Base-by-base conservation (phyloP, 2,329 filamentous ascomycete species). In the Aurifilum marmelostoma region DNA sequence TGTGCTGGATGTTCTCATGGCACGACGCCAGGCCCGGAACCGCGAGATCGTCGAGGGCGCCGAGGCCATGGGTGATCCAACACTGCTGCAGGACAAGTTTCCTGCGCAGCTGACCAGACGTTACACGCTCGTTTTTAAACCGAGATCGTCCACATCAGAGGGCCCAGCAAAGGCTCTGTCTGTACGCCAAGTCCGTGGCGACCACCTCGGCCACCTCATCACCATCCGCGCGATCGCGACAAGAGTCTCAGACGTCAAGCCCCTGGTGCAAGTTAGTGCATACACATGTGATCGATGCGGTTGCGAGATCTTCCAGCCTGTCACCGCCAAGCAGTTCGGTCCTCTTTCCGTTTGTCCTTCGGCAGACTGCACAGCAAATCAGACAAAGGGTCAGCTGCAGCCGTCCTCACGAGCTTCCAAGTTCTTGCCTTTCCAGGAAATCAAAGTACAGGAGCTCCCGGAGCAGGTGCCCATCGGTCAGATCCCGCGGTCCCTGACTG, bases 401-500 rank as follows among this genome's bases (percentile, higher is more conserved):
- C 89, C 97, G 50, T 97, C 95, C 0, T 97, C 94, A n/a, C 88
- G 96, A 75, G 96, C 95, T 0, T 97, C 94, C 65, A 99, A 98
- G 76, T 99, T 98, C 77, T 83, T 97, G 76, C 94, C 96, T 3
- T 99, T 99, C 83, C 96, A 99, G 80, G 96, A 99, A 80, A 89
- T 98, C 80, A 98, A 98, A 83, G 94, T 99, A 68, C 96, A 99
- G 80, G 96, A 99, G 79, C 93, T 98, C 89, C 94, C 96, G n/a
- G 96, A 99, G 78, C 96, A 99, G 79, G 96, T 99, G 0, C 96
- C 96, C 9, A 97, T 99, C 72, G 96, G 96, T 64, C 96, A 99
- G 78, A 99, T 99, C 75, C 96, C 96, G 41, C 89, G 96, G 69
- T 93, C 93, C 68, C 83, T 99, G 72, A 98, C 95, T 0, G 84